These are phyloP conservation scores for Alternaria metachromatica DNA, from an alignment of 2,329 filamentous ascomycete genomes.

Conservation along the genomic window DNA sequence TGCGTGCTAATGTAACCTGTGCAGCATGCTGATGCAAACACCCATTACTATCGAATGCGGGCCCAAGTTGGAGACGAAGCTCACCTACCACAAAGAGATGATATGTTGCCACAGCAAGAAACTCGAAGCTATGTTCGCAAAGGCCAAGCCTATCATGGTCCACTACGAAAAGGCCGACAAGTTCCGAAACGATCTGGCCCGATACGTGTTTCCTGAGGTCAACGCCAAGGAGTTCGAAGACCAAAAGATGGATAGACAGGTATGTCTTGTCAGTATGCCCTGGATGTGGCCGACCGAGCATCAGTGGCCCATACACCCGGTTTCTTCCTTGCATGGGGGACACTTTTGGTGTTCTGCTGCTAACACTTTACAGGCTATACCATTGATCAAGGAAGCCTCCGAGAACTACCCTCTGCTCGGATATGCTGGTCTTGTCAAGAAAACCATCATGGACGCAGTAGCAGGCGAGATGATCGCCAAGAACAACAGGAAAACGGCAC, in stretches of 20 bases:
- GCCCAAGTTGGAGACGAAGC: slow-evolving; percentile 1
- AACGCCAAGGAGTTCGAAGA: slow-evolving; percentile 1
- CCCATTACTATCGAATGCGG: slow-evolving; percentile 24
- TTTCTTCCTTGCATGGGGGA: neutral
- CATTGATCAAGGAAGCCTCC: neutral
- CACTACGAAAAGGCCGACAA: slow-evolving; percentile 2
- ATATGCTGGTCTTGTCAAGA: neutral
- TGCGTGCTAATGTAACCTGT: accelerated
- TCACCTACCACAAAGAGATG: slow-evolving; percentile 15
- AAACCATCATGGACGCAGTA: slow-evolving; percentile 1
- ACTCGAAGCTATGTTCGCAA: slow-evolving; percentile 1
- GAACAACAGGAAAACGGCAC: neutral
- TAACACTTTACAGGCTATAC: neutral
- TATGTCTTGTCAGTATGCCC: neutral
- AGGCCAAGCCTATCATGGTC: neutral
- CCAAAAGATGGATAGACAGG: neutral
- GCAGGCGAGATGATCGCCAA: slow-evolving; percentile 3
- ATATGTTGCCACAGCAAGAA: slow-evolving; percentile 21
- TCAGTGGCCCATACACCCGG: accelerated
- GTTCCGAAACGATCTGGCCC: neutral
- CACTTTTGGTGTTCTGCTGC: accelerated
- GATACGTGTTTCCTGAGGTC: neutral
- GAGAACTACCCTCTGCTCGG: slow-evolving; percentile 1
- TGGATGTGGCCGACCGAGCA: accelerated
- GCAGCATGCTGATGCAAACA: slow-evolving; percentile 15